Base-by-base conservation (phyloP, 2,329 filamentous ascomycete genomes). In the Lasiodiplodia gonubiensis region DNA sequence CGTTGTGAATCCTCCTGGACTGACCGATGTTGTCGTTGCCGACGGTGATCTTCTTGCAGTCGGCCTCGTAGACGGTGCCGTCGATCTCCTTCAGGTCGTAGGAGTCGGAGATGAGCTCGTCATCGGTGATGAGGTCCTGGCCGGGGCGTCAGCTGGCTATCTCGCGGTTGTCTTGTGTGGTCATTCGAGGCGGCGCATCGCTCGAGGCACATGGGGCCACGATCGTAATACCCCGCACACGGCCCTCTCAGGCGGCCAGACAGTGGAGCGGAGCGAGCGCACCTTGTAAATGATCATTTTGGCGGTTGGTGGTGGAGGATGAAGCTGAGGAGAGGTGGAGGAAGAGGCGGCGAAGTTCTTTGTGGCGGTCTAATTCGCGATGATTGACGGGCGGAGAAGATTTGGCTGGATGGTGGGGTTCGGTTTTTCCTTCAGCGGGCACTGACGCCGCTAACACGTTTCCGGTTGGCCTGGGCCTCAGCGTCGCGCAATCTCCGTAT, bases 71-170 rank as follows among this genome's bases (percentile, higher is more conserved):
- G 76, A 91, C 89, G 74, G 92, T 85, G 73, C 88, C 89, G 80
- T 94, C 92, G 71, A 94, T 79, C 80, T 91, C 86, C 85, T 92
- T 93, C 79, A 96, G 82, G 74, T 93, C 86, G 85, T 90, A 97
- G 74, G 92, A 95, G 85, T 98, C 94, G 78, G 95, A 96, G 89
- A 98, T 90, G 81, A 99, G 88, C 90, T 99, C 95, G 85, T 97
- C 94, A 73, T 85, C 92, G 82, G 88, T 92, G 83, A 97, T 80
- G 76, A 95, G 84, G 80, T 99, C 95, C 95, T 99, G 76, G 69
- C 60, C 68, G 60, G n/a, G 16, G n/a, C 11, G 49, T 68, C 53
- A 68, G 66, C 66, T 23, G 51, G 35, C 21, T 42, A 49, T 52
- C 60, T 39, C 46, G 46, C 60, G 53, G 54, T 60, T 60, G 57